Percentiles rank a stretch among this genome's conserved stretches.
These are phyloP conservation scores for Tricharina praecox DNA, from an alignment of 495 filamentous ascomycete species.

Conservation along the genomic window DNA sequence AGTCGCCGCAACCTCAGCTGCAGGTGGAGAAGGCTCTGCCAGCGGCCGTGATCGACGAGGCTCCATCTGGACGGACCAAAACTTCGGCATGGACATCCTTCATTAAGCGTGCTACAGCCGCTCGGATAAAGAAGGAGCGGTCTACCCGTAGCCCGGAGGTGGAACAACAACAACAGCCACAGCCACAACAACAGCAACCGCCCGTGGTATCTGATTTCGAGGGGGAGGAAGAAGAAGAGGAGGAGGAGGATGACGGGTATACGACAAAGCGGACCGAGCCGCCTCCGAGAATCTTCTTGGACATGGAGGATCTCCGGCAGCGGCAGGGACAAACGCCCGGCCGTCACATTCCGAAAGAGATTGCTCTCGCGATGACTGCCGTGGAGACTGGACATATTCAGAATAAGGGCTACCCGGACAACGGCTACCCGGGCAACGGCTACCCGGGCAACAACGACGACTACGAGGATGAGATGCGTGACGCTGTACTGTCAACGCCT, in stretches of 20 bases:
- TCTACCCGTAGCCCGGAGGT: constrained; percentile 10
- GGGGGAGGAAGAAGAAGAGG: constrained; percentile 16
- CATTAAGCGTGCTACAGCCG: constrained; percentile 24
- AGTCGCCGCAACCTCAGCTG: not conserved
- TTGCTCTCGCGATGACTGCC: constrained; percentile 24
- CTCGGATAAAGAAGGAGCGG: constrained; percentile 24
- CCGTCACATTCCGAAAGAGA: constrained; percentile 17
- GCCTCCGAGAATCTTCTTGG: not conserved
- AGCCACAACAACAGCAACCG: too few relatives aligned
- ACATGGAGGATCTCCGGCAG: constrained; percentile 15
- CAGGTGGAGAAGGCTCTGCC: constrained; percentile 4
- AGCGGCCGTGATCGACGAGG: constrained; percentile 10
- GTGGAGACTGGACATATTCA: constrained; percentile 19
- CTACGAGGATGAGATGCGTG: constrained; percentile 18
- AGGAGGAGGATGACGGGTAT: too few relatives aligned
- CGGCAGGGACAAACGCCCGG: constrained; percentile 22
- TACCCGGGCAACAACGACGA: constrained; percentile 5
- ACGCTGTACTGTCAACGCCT: constrained; percentile 14
- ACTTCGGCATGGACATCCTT: constrained; percentile 25
- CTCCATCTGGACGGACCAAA: constrained; percentile 14
- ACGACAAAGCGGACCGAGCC: not conserved
- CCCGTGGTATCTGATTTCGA: constrained; percentile 23
- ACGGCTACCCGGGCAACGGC: not conserved
- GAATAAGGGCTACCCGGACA: not conserved
- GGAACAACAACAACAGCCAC: constrained; percentile 17